Evolutionary conservation across 148 eudicot genomes (phyloP), one percentile per base, ranked within the genome.

Genomic region (Vaccinium macrocarpon): DNA sequence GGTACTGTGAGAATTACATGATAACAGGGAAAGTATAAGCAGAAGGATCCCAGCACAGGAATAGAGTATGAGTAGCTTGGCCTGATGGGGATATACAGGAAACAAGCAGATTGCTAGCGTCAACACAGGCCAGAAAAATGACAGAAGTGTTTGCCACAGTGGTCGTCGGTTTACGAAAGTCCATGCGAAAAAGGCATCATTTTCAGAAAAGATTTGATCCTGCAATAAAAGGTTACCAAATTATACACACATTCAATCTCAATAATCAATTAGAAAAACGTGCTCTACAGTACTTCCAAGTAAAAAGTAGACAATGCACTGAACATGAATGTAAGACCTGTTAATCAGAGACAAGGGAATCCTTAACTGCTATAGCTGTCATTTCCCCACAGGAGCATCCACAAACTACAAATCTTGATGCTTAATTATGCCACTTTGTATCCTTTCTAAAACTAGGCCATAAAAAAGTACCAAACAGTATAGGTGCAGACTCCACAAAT

Each of bases 61-160:
- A 89, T 97, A 97, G 77, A 97, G 98, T 80, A 97, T 95, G 77
- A 93, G 89, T 55, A 97, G 92, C 90, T 97, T 97, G 87, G 89
- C 91, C 82, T 83, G 93, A 86, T 95, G 98, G 35, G 99, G 99
- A 92, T 97, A 97, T 76, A 97, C 99, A 49, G 99, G 99, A 90
- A 97, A 97, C 91, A 97, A 87, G 93, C 99, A 97, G 87, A 97
- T 97, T 66, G 99, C 99, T 79, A 97, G 90, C 11, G 99, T 97
- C 91, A 97, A 93, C 78, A 97, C 94, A 49, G 99, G 99, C 99
- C 99, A 97, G 77, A 88, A 95, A 86, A 97, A 97, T 59, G 99
- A 97, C 51, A 97, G 92, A 81, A 97, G 98, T 35, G 98, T 95
- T 88, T 97, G 99, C 99, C 99, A 97, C 55, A 95, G 84, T 23